Evolutionary conservation across 2,329 filamentous ascomycete species (phyloP).

Genomic region (Colletotrichum nymphaeae): DNA sequence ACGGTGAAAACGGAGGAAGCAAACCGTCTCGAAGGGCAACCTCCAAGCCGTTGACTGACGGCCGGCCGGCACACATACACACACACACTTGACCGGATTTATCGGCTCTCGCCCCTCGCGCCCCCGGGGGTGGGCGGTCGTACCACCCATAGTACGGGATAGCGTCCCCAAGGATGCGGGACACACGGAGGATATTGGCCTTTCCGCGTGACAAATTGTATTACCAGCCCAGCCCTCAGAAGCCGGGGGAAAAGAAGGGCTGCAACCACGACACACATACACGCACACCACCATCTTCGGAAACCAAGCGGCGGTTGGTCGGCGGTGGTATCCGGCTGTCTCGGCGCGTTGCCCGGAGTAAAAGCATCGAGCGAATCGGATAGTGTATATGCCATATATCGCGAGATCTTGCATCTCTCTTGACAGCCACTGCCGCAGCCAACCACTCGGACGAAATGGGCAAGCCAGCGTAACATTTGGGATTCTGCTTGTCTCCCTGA

Average conservation of each 20-base stretch:
- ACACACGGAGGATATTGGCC: neutral
- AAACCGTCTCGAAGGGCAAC: neutral
- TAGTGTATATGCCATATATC: neutral
- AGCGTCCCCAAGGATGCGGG: too few relatives aligned
- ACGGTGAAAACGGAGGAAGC: neutral
- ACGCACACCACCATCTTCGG: neutral
- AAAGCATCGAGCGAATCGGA: neutral
- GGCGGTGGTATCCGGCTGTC: neutral
- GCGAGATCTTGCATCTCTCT: neutral
- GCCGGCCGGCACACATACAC: neutral
- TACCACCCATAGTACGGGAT: too few relatives aligned
- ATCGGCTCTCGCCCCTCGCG: too few relatives aligned
- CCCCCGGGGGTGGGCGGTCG: too few relatives aligned
- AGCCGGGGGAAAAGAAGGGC: neutral
- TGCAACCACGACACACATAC: neutral
- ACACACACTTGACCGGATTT: neutral
- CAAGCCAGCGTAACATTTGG: too few relatives aligned
- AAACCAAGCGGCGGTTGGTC: neutral
- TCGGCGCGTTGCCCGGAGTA: neutral
- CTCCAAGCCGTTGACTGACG: neutral
- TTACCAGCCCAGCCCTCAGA: neutral
- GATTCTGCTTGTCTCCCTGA: too few relatives aligned
- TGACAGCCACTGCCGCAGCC: neutral
- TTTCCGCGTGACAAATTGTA: neutral
- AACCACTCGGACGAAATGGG: neutral